Percentiles rank a stretch among this genome's conserved stretches.
phyloP scores from a whole-genome alignment of 208 protist genomes.

The Leishmania tropica region DNA sequence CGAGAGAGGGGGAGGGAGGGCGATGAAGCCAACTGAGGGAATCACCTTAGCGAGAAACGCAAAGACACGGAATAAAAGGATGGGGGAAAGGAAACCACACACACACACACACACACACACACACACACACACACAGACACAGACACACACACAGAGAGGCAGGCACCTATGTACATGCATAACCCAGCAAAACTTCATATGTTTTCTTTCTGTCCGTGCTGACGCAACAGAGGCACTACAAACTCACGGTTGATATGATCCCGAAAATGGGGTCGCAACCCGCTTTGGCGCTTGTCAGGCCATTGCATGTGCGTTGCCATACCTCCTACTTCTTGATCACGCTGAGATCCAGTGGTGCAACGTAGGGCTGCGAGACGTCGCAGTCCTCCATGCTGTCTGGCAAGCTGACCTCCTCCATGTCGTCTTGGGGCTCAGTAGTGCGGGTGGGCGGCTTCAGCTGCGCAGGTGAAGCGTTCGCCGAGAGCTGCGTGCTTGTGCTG shows the following conservation, averaged over 20 bases:
- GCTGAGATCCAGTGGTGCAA: constrained; percentile 40
- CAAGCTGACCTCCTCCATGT: background rate
- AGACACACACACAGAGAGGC: background rate
- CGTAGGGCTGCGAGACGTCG: constrained; percentile 19
- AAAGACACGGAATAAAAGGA: background rate
- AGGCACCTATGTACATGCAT: background rate
- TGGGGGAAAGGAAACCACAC: background rate
- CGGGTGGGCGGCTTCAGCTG: background rate
- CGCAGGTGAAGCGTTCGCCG: background rate
- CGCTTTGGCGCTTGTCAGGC: background rate
- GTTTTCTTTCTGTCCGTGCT: background rate
- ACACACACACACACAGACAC: background rate
- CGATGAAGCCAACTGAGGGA: background rate
- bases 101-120: background rate
- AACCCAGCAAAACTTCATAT: constrained; percentile 2
- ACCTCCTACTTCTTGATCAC: constrained; percentile 38
- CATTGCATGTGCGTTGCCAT: background rate
- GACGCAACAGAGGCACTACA: background rate
- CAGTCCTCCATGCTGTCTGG: background rate
- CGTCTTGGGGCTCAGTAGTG: background rate
- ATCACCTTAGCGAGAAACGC: background rate
- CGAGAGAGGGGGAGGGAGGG: background rate
- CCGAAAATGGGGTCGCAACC: background rate
- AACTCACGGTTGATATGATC: background rate
- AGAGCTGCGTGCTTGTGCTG: background rate